These are phyloP conservation scores for Trichoderma sp. DNA, from an alignment of 2,329 filamentous ascomycete species.

Conservation along the genomic window DNA sequence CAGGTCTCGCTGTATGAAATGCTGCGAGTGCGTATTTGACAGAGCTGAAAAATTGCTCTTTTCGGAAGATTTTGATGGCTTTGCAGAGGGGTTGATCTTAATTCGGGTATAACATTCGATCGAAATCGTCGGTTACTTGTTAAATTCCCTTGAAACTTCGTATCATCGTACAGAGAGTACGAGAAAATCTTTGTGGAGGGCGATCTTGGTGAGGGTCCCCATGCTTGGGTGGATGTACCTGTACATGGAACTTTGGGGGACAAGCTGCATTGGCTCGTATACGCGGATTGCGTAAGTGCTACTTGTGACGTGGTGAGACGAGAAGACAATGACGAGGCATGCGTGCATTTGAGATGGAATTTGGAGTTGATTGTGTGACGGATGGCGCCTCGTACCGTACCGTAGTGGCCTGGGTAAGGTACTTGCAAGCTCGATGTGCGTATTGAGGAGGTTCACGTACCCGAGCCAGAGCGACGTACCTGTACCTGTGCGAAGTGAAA, in stretches of 20 bases:
- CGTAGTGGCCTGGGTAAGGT: not conserved
- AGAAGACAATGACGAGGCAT: not conserved
- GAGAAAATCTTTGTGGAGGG: not conserved
- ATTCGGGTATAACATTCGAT: not conserved
- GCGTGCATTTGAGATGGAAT: not conserved
- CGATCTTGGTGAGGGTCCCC: not conserved
- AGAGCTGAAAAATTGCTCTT: not conserved
- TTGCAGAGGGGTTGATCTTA: not conserved
- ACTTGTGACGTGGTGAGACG: not conserved
- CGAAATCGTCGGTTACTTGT: not conserved
- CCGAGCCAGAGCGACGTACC: not conserved
- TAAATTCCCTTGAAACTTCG: not conserved
- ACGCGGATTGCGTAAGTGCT: not conserved
- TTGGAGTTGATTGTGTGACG: not conserved
- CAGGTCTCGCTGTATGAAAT: not conserved
- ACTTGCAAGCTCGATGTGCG: not conserved
- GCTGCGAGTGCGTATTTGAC: not conserved
- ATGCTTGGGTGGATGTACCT: not conserved
- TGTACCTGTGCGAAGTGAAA: not conserved
- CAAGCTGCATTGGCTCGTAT: not conserved
- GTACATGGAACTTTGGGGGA: not conserved
- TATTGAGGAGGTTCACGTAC: not conserved
- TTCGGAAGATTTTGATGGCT: not conserved
- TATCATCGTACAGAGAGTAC: not conserved
- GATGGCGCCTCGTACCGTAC: not conserved